Evolutionary conservation across 331 rosid species (phyloP).

Genomic region (Phaseolus coccineus): DNA sequence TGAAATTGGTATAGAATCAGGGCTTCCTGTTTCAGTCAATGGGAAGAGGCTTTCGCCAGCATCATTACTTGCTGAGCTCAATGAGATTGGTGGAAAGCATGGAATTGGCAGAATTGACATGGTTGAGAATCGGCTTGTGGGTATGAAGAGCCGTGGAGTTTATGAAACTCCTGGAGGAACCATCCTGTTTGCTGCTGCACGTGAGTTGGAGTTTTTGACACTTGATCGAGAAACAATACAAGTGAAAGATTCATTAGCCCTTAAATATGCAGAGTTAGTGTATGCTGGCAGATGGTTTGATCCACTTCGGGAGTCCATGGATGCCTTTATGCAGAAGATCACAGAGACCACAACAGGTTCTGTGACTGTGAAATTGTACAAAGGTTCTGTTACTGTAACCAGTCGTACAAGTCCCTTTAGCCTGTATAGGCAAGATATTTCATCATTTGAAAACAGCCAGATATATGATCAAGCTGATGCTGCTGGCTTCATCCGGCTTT

Average conservation of each 20-base stretch:
- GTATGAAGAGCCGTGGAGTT: constrained; percentile 96
- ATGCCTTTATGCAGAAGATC: constrained; percentile 90
- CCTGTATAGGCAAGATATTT: constrained; percentile 85
- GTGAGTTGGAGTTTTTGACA: constrained; percentile 81
- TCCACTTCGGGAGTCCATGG: constrained; percentile 87
- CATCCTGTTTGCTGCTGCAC: constrained; percentile 78
- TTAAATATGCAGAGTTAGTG: constrained; percentile 88
- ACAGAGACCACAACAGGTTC: constrained; percentile 82
- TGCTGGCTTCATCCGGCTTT: constrained; percentile 89
- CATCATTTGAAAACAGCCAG: constrained; percentile 85
- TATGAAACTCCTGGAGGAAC: constrained; percentile 99
- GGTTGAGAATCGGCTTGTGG: constrained; percentile 94
- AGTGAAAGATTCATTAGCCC: constrained; percentile 75
- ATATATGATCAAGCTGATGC: constrained; percentile 96
- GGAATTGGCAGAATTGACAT: constrained; percentile 89
- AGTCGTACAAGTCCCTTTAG: constrained; percentile 77
- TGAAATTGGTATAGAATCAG: constrained; percentile 75
- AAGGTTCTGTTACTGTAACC: constrained; percentile 75
- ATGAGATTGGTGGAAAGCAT: constrained; percentile 89
- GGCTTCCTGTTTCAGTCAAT: constrained; percentile 77
- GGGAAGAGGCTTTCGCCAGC: constrained; percentile 85
- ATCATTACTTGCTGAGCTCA: constrained; percentile 72
- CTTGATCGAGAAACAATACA: constrained; percentile 80
- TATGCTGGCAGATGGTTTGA: constrained; percentile 98
- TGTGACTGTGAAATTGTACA: constrained; percentile 73